A percentile compares a stretch with the other conserved stretches of the same genome.
These are phyloP conservation scores for Diddensiella santjacobensis DNA, from an alignment of 805 yeast species.

Conservation along the genomic window DNA sequence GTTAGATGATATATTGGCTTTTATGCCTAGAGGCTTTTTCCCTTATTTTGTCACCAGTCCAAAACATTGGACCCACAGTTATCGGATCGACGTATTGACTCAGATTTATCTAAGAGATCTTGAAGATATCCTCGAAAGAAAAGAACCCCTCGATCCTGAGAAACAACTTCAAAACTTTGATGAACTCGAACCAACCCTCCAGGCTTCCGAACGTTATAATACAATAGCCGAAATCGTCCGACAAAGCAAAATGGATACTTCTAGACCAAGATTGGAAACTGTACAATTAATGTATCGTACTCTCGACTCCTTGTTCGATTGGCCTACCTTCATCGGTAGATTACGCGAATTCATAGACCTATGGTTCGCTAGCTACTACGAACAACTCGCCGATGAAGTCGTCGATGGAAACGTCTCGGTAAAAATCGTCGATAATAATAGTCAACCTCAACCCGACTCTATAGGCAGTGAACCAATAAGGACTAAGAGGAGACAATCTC, in stretches of 20 bases:
- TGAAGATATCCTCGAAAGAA: not conserved
- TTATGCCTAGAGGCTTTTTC: constrained; percentile 1
- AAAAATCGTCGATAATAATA: no score
- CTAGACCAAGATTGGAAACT: not conserved
- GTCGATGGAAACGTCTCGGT: no score
- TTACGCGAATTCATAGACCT: not conserved
- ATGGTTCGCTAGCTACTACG: not conserved
- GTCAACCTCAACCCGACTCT: no score
- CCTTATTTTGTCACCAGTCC: not conserved
- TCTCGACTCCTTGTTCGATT: not conserved
- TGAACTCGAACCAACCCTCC: not conserved
- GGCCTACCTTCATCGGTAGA: not conserved
- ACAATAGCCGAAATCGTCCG: not conserved
- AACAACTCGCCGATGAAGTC: not conserved
- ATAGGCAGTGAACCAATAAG: no score
- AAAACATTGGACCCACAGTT: constrained; percentile 1
- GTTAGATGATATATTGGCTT: not conserved
- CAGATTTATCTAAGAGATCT: not conserved
- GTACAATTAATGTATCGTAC: not conserved
- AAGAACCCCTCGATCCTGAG: not conserved
- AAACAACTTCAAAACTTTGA: not conserved
- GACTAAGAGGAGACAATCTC: no score
- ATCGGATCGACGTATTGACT: not conserved
- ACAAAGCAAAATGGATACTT: not conserved
- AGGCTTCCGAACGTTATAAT: not conserved